A percentile compares a stretch with the other conserved stretches of the same genome.
phyloP scores from a whole-genome alignment of 2,329 filamentous ascomycete species.

The Arthroderma uncinatum region DNA sequence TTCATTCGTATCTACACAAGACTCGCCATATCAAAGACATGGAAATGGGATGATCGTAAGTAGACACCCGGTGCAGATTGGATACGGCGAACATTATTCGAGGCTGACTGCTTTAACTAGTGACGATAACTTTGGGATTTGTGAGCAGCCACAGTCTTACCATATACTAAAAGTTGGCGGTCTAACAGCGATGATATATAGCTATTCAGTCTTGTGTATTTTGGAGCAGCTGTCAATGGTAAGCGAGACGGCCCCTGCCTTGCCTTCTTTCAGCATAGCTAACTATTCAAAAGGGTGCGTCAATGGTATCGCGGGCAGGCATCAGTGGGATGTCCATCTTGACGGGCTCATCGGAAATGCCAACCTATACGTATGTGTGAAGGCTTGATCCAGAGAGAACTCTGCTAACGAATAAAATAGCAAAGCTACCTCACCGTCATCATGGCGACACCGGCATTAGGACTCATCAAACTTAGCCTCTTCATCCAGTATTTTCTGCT shows the following conservation, averaged over 20 bases:
- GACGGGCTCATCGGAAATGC: background rate
- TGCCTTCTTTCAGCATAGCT: background rate
- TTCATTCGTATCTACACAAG: background rate
- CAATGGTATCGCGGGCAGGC: background rate
- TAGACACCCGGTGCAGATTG: background rate
- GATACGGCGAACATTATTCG: no score
- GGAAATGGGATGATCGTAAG: conserved; percentile 5
- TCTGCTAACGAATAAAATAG: background rate
- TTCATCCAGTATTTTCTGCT: conserved; percentile 5
- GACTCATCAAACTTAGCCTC: conserved; percentile 4
- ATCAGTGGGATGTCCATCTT: background rate
- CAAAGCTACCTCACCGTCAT: conserved; percentile 1
- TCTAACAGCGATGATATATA: background rate
- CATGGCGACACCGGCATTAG: background rate
- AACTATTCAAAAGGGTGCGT: background rate
- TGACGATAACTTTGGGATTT: background rate
- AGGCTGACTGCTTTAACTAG: background rate
- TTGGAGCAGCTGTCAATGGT: background rate
- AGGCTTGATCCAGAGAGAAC: background rate
- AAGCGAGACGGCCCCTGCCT: background rate
- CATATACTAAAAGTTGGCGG: background rate
- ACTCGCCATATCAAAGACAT: background rate
- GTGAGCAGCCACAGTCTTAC: background rate
- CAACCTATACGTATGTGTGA: background rate
- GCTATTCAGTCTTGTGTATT: conserved; percentile 3